Percentiles rank a stretch among this genome's conserved stretches.
Evolutionary conservation across 148 eudicot genomes (phyloP).

Genomic region (Nyssa sinensis): DNA sequence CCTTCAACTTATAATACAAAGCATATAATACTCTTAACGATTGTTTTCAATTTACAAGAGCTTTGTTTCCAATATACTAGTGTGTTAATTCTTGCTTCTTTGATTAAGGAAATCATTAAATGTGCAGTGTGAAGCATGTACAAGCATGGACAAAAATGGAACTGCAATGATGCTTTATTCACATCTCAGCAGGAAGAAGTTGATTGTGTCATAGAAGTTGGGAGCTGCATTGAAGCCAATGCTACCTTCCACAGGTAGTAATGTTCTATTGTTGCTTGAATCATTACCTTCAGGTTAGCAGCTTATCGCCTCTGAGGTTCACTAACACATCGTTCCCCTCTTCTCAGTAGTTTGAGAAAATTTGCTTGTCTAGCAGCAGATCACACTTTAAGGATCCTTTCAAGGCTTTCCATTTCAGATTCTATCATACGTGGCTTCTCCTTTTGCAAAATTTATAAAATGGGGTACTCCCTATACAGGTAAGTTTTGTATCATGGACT

Average conservation of each 20-base stretch:
- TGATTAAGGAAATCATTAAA: conserved; percentile 6
- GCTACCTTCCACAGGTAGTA: conserved; percentile 72
- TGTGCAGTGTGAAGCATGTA: conserved; percentile 74
- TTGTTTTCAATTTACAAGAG: too few species aligned
- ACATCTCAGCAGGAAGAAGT: conserved; percentile 54
- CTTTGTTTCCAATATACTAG: too few species aligned
- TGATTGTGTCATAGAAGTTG: conserved; percentile 84
- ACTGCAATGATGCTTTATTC: conserved; percentile 59
- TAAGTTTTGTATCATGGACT: conserved; percentile 26
- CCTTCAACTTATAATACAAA: too few species aligned
- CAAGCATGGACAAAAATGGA: conserved; percentile 60
- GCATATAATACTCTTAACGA: too few species aligned
- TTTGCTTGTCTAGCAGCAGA: conserved; percentile 65
- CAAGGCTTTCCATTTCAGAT: conserved; percentile 36
- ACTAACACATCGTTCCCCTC: conserved; percentile 18
- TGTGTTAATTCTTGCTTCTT: background rate
- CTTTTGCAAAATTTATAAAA: conserved; percentile 36
- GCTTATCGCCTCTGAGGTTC: background rate
- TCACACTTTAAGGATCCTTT: conserved; percentile 50
- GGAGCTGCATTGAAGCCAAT: conserved; percentile 75
- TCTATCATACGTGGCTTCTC: conserved; percentile 28
- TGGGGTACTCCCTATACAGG: conserved; percentile 74
- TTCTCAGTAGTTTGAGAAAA: conserved; percentile 60
- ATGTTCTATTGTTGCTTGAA: background rate
- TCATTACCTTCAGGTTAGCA: conserved; percentile 3